These are phyloP conservation scores for Chrysanthemum makinoi DNA, from an alignment of 129 eudicot genomes.

Conservation along the genomic window DNA sequence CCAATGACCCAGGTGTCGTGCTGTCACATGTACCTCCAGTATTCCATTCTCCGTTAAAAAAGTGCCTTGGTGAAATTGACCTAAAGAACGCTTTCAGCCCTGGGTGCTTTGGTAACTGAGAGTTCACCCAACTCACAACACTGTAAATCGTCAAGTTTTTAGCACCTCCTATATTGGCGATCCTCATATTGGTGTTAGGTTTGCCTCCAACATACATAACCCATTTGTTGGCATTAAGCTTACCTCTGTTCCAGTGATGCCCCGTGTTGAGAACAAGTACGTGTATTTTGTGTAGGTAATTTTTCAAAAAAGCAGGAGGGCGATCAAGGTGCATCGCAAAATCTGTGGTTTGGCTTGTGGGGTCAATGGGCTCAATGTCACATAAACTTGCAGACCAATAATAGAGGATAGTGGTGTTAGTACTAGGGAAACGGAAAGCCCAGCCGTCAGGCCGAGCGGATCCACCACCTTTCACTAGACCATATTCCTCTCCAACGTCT, in stretches of 20 bases:
- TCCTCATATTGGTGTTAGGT: slow-evolving; percentile 56
- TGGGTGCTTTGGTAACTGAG: slow-evolving; percentile 53
- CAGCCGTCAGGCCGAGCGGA: slow-evolving; percentile 80
- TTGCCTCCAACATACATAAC: slow-evolving; percentile 71
- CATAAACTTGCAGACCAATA: slow-evolving; percentile 92
- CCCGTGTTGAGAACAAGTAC: slow-evolving; percentile 87
- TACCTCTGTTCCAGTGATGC: slow-evolving; percentile 97
- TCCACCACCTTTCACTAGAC: slow-evolving; percentile 62
- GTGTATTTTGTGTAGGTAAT: slow-evolving; percentile 45
- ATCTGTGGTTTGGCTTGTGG: slow-evolving; percentile 33
- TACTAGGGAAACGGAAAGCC: slow-evolving; percentile 71
- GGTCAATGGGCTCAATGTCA: slow-evolving; percentile 58
- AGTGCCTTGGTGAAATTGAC: slow-evolving; percentile 86
- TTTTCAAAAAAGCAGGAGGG: slow-evolving; percentile 70
- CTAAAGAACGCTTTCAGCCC: slow-evolving; percentile 73
- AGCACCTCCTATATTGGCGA: slow-evolving; percentile 50
- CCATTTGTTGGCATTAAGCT: slow-evolving; percentile 74
- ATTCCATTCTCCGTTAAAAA: slow-evolving; percentile 97
- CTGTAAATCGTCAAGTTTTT: slow-evolving; percentile 72
- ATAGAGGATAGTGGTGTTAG: slow-evolving; percentile 82
- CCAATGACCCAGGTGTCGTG: slow-evolving; percentile 56
- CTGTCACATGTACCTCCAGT: slow-evolving; percentile 95
- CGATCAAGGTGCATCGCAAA: slow-evolving; percentile 88
- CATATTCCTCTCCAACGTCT: slow-evolving; percentile 72
- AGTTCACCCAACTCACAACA: slow-evolving; percentile 59